phyloP scores from a whole-genome alignment of 2,329 filamentous ascomycete species.

The Hymenoscyphus scutula region DNA sequence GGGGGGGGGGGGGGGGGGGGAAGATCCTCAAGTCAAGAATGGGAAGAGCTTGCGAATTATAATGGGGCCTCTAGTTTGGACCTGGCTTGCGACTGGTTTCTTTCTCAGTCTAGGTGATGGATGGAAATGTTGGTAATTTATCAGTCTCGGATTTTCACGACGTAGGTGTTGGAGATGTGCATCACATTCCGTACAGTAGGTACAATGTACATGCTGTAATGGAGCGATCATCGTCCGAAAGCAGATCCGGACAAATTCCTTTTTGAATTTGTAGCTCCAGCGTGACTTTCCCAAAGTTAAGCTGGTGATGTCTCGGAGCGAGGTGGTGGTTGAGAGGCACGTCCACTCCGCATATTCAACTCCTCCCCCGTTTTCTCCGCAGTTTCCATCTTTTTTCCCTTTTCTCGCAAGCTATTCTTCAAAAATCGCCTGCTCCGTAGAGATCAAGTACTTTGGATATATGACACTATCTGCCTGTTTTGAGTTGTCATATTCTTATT shows the following conservation, averaged over 20 bases:
- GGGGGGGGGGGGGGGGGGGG: too few species aligned
- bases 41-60: background rate
- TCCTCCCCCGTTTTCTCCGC: background rate
- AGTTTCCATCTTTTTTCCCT: background rate
- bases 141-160: background rate
- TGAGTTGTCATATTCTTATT: background rate
- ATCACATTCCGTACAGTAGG: background rate
- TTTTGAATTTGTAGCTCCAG: background rate
- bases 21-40: background rate
- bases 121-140: background rate
- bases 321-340: background rate
- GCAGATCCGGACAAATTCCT: background rate
- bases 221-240: background rate
- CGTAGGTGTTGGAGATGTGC: background rate
- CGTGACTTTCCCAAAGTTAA: conserved; percentile 1
- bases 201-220: background rate
- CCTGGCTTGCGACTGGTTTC: background rate
- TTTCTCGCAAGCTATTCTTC: background rate
- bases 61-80: background rate
- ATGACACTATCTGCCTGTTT: background rate
- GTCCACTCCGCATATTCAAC: background rate
- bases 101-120: background rate
- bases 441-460: background rate
- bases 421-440: background rate
- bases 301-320: background rate